Conservation (phyloP, 2,329 filamentous ascomycete species). For the Colletotrichum lentis region DNA sequence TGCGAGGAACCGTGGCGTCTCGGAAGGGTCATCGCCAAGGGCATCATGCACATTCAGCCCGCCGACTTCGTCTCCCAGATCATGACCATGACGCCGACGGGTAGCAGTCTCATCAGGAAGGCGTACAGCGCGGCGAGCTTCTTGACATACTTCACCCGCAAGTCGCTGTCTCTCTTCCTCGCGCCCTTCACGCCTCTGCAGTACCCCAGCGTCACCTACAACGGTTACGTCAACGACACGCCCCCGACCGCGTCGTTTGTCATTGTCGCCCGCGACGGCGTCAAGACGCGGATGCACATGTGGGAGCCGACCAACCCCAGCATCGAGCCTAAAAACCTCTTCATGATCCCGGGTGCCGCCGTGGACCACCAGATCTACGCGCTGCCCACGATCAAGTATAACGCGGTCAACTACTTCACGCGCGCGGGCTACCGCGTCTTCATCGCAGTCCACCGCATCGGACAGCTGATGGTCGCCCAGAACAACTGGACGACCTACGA, state of each 20-base stretch:
- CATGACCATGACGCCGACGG: slow-evolving; percentile 61
- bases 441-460: slow-evolving; percentile 66
- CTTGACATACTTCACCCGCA: slow-evolving; percentile 63
- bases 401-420: slow-evolving; percentile 70
- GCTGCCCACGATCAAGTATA: slow-evolving; percentile 68
- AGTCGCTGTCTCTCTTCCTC: slow-evolving; percentile 62
- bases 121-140: slow-evolving; percentile 58
- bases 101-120: slow-evolving; percentile 55
- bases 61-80: slow-evolving; percentile 64
- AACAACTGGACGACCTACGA: slow-evolving; percentile 67
- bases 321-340: slow-evolving; percentile 57
- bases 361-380: slow-evolving; percentile 71
- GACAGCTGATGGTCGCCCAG: slow-evolving; percentile 58
- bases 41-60: slow-evolving; percentile 65
- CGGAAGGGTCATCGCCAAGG: slow-evolving; percentile 61
- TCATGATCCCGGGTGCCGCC: slow-evolving; percentile 69
- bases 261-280: slow-evolving; percentile 62
- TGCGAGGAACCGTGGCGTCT: slow-evolving; percentile 52
- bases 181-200: slow-evolving; percentile 64
- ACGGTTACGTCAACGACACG: slow-evolving; percentile 63
- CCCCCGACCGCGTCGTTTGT: slow-evolving; percentile 52
- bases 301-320: slow-evolving; percentile 60
- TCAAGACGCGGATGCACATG: slow-evolving; percentile 62
- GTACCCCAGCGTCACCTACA: slow-evolving; percentile 59
- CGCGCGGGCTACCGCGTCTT: slow-evolving; percentile 68